Base-by-base conservation (phyloP, 2,329 filamentous ascomycete species). In the Paraphoma chrysanthemicola region DNA sequence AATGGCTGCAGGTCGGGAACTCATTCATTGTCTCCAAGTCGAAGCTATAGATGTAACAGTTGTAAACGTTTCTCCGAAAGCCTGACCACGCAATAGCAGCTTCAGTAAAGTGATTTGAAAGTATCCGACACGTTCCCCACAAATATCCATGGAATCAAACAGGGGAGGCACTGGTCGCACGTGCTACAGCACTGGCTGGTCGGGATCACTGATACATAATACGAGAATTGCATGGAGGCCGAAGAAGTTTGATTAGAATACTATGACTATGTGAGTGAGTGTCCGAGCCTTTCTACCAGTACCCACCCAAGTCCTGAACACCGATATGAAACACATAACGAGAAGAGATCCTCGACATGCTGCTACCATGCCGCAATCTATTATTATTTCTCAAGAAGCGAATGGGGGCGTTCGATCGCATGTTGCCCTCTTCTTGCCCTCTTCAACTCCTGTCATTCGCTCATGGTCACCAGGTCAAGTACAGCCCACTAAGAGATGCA, bases 1-100 rank as follows among this genome's bases (percentile, higher is more conserved):
- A 82, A 59, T 86, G 85, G 77, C 77, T 97, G 67, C 82, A 88
- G 75, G 86, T 83, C 71, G 90, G 90, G 62, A 86, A 86, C 78
- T 85, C 86, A 74, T 78, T 84, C 66, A 82, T 90, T 52, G 74
- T 78, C 14, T 76, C 72, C 14, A 77, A 77, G 69, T 50, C 74
- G 11, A 77, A 72, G 68, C 62, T 78, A 52, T 77, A 61, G 61
- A 41, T 44, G 45, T 16, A 31, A 18, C 23, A 12, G 23, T 30
- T 10, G 12, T 16, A n/a, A 17, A 31, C 28, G 2, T 31, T n/a
- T 29, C 17, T 46, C 16, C n/a, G n/a, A 38, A 38, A 3, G 33
- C 33, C 6, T 11, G n/a, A 38, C 33, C 23, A 23, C 23, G 23
- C 23, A 23, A 23, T 23, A 23, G 23, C 23, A 23, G 23, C 5